These are phyloP conservation scores for Blastobotrys terrestris DNA, from an alignment of 805 yeast species.

Conservation along the genomic window DNA sequence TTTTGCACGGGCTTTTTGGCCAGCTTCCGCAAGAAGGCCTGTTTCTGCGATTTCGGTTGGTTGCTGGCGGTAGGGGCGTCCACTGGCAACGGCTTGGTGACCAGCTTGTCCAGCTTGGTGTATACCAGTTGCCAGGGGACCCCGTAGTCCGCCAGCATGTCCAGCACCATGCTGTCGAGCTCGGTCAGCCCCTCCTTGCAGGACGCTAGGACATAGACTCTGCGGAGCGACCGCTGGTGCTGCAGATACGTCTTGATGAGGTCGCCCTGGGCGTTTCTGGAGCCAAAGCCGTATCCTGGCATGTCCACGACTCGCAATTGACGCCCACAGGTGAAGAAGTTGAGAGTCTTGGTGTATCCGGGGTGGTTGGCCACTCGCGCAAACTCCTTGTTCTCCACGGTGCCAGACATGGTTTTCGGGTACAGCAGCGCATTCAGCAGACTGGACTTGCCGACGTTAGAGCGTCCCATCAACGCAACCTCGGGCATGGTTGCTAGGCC, in stretches of 20 bases:
- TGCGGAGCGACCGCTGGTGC: constrained; percentile 46
- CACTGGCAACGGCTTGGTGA: constrained; percentile 12
- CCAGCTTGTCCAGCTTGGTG: constrained; percentile 67
- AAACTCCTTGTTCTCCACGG: constrained; percentile 29
- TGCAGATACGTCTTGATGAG: constrained; percentile 58
- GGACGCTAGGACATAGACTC: constrained; percentile 58
- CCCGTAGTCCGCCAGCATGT: constrained; percentile 46
- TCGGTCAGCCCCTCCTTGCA: constrained; percentile 53
- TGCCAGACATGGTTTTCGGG: constrained; percentile 25
- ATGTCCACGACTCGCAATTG: constrained; percentile 67
- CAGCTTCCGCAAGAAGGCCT: constrained; percentile 8
- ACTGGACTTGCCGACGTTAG: constrained; percentile 85
- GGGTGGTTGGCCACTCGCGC: constrained; percentile 41
- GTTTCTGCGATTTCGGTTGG: constrained; percentile 5
- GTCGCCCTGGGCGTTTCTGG: constrained; percentile 61
- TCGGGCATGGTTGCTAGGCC: constrained; percentile 49
- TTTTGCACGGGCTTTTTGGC: constrained; percentile 7
- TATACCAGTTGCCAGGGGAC: constrained; percentile 67
- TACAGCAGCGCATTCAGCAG: constrained; percentile 50
- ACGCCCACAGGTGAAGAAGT: constrained; percentile 63
- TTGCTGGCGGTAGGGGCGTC: neutral
- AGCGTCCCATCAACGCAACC: constrained; percentile 67
- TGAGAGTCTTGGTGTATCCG: constrained; percentile 60
- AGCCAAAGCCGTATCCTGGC: constrained; percentile 85
- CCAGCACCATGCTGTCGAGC: constrained; percentile 50